These are phyloP conservation scores for Septoria petroselini DNA, from an alignment of 2,329 filamentous ascomycete genomes.

Conservation along the genomic window DNA sequence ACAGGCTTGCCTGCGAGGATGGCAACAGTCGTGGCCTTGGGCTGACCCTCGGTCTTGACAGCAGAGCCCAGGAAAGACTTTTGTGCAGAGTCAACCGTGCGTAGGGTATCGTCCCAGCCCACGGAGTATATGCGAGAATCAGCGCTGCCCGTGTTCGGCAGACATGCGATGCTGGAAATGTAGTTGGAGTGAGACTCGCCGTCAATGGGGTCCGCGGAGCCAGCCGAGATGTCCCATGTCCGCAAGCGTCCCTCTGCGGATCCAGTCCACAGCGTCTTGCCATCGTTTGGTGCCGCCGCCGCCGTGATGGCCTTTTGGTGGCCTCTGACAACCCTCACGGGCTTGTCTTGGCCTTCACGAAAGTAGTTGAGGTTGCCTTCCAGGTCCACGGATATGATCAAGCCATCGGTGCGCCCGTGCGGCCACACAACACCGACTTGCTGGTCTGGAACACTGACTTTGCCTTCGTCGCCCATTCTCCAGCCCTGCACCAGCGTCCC, in stretches of 20 bases:
- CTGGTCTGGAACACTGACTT: slow-evolving; percentile 72
- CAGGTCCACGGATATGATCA: slow-evolving; percentile 86
- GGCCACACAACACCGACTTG: slow-evolving; percentile 95
- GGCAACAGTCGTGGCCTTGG: slow-evolving; percentile 66
- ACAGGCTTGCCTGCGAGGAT: slow-evolving; percentile 53
- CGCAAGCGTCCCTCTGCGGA: slow-evolving; percentile 88
- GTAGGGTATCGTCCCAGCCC: slow-evolving; percentile 90
- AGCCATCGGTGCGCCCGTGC: slow-evolving; percentile 72
- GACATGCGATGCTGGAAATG: slow-evolving; percentile 69
- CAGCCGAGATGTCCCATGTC: slow-evolving; percentile 74
- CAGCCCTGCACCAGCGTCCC: slow-evolving; percentile 77
- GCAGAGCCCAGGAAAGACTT: slow-evolving; percentile 71
- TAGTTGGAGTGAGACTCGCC: slow-evolving; percentile 84
- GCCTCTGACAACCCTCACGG: slow-evolving; percentile 71
- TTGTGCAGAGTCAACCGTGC: slow-evolving; percentile 70
- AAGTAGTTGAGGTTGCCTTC: slow-evolving; percentile 90
- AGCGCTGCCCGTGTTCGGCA: slow-evolving; percentile 37
- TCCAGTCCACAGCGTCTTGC: slow-evolving; percentile 75
- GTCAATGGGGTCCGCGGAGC: slow-evolving; percentile 67
- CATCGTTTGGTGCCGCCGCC: slow-evolving; percentile 56
- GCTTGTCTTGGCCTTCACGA: slow-evolving; percentile 65
- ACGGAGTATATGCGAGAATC: slow-evolving; percentile 69
- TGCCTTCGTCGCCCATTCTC: slow-evolving; percentile 74
- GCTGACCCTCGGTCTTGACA: slow-evolving; percentile 71
- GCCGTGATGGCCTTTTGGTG: slow-evolving; percentile 91